Conservation (phyloP, 2,329 filamentous ascomycete species). For the Meredithiella fracta region DNA sequence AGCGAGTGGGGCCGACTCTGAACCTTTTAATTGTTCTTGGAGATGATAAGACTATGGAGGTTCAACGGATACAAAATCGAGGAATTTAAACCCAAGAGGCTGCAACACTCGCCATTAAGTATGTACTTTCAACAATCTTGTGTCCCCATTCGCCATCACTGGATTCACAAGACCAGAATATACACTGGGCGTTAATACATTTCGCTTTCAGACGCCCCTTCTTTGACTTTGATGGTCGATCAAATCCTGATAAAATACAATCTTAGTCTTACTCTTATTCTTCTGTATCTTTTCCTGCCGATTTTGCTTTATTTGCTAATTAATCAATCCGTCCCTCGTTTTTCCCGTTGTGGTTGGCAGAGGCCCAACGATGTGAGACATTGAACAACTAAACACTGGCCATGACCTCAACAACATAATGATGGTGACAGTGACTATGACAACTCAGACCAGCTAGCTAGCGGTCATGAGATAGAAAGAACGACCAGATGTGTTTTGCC, state of each 20-base stretch:
- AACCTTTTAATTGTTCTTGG: too few species aligned
- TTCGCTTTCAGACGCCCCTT: too few species aligned
- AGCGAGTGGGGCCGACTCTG: background rate
- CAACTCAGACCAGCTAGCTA: background rate
- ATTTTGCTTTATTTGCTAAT: background rate
- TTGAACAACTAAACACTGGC: background rate
- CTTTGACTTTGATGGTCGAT: too few species aligned
- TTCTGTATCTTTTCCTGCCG: too few species aligned
- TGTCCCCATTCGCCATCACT: background rate
- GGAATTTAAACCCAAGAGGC: background rate
- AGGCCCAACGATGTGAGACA: background rate
- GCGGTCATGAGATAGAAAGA: background rate
- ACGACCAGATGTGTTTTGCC: background rate
- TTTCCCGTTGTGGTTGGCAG: background rate
- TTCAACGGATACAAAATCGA: background rate
- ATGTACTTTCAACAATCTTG: constrained; percentile 1
- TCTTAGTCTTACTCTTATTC: too few species aligned
- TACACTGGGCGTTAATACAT: background rate
- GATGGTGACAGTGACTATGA: background rate
- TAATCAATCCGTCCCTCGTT: background rate
- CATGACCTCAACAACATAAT: background rate
- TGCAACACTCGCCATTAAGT: background rate
- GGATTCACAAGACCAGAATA: background rate
- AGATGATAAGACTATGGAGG: background rate
- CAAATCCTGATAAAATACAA: too few species aligned